phyloP scores from a whole-genome alignment of 306 rosid species.

The Rosa persica region DNA sequence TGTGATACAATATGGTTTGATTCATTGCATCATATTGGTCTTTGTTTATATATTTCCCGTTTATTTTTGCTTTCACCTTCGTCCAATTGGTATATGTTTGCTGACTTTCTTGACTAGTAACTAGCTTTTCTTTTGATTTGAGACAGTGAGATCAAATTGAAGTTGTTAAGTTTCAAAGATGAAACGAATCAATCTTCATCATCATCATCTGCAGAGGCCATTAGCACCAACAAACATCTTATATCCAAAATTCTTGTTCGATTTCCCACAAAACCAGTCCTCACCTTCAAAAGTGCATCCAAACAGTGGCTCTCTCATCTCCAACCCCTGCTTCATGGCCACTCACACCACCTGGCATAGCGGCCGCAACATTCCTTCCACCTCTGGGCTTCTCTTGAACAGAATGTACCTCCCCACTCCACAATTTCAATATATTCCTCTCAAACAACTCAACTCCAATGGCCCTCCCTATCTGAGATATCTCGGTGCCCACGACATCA shows the following conservation, averaged over 20 bases:
- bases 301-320: slow-evolving; percentile 33
- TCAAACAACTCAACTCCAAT: not conserved
- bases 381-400: slow-evolving; percentile 8
- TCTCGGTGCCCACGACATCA: not conserved
- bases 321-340: slow-evolving; percentile 8
- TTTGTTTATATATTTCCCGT: too few relatives aligned
- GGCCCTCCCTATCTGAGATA: not conserved
- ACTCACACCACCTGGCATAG: not conserved
- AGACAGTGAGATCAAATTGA: too few relatives aligned
- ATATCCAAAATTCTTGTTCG: slow-evolving; percentile 20
- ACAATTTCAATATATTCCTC: not conserved
- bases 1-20: too few relatives aligned
- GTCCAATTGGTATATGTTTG: too few relatives aligned
- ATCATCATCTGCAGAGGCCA: not conserved
- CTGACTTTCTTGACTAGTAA: too few relatives aligned
- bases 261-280: slow-evolving; percentile 21
- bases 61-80: too few relatives aligned
- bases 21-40: too few relatives aligned
- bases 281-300: slow-evolving; percentile 28
- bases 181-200: not conserved
- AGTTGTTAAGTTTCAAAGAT: too few relatives aligned
- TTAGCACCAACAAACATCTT: slow-evolving; percentile 24
- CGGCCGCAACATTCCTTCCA: not conserved
- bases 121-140: too few relatives aligned
- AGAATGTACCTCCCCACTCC: not conserved